A percentile compares a stretch with the other conserved stretches of the same genome.
Evolutionary conservation across 805 yeast species (phyloP).

Genomic region (Candida taoyuanica): DNA sequence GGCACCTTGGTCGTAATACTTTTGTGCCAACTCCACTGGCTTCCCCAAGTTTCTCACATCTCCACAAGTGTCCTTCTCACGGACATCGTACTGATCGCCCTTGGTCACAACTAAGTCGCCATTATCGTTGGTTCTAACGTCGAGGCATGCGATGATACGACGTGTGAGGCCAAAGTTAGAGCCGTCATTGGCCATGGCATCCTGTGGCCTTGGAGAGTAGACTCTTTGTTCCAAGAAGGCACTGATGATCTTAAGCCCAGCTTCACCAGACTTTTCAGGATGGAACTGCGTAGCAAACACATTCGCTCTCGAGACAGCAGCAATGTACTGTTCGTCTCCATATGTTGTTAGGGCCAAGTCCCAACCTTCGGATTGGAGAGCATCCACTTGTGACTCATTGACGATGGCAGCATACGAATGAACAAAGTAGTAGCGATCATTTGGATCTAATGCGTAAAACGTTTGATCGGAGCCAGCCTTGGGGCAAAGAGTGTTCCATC

Average conservation of each 20-base stretch:
- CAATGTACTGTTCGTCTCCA: slow-evolving; percentile 75
- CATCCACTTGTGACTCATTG: slow-evolving; percentile 31
- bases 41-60: slow-evolving; percentile 91
- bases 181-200: slow-evolving; percentile 29
- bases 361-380: slow-evolving; percentile 51
- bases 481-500: slow-evolving; percentile 68
- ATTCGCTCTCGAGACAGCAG: slow-evolving; percentile 73
- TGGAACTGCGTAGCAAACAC: slow-evolving; percentile 96
- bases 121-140: slow-evolving; percentile 89
- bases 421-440: slow-evolving; percentile 83
- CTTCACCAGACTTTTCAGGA: slow-evolving; percentile 95
- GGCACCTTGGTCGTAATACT: slow-evolving; percentile 90
- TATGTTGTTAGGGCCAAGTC: slow-evolving; percentile 66
- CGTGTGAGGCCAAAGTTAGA: slow-evolving; percentile 68
- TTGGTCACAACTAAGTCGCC: slow-evolving; percentile 98
- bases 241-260: slow-evolving; percentile 75
- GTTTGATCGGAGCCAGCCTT: slow-evolving; percentile 24
- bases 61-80: slow-evolving; percentile 60
- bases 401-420: slow-evolving; percentile 86
- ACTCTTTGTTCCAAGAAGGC: slow-evolving; percentile 53
- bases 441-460: slow-evolving; percentile 62
- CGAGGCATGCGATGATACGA: slow-evolving; percentile 93
- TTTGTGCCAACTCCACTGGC: slow-evolving; percentile 91
- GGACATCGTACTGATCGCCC: slow-evolving; percentile 97
- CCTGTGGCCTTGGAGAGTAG: slow-evolving; percentile 17